Evolutionary conservation across 73 alveolate species (phyloP).

Genomic region (Paramecium tetraurelia): DNA sequence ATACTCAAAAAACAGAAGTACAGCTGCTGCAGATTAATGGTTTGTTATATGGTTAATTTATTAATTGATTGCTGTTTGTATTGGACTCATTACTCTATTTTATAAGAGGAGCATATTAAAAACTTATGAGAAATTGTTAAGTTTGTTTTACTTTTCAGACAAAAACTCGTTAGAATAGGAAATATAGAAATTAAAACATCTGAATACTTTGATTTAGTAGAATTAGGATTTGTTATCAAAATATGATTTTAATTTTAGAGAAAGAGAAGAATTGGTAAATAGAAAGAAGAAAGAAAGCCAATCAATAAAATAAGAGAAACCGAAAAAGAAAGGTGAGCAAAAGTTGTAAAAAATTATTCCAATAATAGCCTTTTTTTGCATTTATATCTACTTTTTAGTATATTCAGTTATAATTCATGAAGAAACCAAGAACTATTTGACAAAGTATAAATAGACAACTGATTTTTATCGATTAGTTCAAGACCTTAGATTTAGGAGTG

Average conservation of each 20-base stretch:
- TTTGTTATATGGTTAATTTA: background rate
- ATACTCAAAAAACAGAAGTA: background rate
- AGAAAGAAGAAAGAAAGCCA: background rate
- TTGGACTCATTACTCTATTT: background rate
- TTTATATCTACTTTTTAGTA: background rate
- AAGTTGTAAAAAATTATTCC: background rate
- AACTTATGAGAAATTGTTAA: background rate
- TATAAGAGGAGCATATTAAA: background rate
- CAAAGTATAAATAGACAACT: background rate
- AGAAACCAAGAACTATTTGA: background rate
- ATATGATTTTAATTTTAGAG: conserved; percentile 1
- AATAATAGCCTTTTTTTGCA: background rate
- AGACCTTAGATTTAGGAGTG: conserved; percentile 34
- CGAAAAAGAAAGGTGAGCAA: background rate
- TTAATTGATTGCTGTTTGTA: background rate
- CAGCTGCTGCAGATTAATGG: background rate
- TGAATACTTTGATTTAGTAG: background rate
- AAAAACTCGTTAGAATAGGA: background rate
- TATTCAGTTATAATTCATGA: background rate
- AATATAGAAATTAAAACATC: background rate
- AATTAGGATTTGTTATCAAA: background rate
- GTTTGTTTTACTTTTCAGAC: background rate
- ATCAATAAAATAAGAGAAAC: background rate
- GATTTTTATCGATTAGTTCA: conserved; percentile 12
- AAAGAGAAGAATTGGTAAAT: background rate